A percentile compares a stretch with the other conserved stretches of the same genome.
phyloP scores from a whole-genome alignment of 164 flowering plant species.

The Magnolia changhungtana region DNA sequence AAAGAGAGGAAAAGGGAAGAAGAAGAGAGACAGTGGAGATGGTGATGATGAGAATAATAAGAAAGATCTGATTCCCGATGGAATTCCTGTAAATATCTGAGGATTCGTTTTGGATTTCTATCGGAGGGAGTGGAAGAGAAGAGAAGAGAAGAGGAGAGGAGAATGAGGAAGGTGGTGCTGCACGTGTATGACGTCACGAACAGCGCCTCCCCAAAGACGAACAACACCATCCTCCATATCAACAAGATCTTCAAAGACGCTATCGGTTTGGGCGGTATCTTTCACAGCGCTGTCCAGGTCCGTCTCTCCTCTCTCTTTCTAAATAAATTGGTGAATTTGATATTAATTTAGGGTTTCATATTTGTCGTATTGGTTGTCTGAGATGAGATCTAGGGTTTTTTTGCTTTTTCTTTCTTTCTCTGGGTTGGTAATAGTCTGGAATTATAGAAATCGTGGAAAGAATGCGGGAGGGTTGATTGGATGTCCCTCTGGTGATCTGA shows the following conservation, averaged over 20 bases:
- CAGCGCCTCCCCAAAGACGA: constrained; percentile 81
- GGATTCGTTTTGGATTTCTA: neutral
- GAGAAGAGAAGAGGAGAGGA: constrained; percentile 13
- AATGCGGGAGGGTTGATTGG: too few species aligned
- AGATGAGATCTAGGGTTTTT: constrained; percentile 23
- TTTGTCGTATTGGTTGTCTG: neutral
- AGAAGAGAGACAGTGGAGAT: too few species aligned
- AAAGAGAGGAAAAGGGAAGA: neutral
- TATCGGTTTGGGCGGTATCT: constrained; percentile 96
- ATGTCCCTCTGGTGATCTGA: too few species aligned
- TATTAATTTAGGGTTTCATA: neutral
- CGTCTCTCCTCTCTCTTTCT: neutral
- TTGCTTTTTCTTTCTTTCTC: neutral
- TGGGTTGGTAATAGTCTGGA: too few species aligned
- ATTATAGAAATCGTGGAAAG: too few species aligned
- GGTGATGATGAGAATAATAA: neutral
- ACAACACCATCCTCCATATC: constrained; percentile 91
- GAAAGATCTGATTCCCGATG: neutral
- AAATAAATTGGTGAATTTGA: neutral
- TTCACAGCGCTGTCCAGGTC: constrained; percentile 96
- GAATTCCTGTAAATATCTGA: neutral
- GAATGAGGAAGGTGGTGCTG: constrained; percentile 69
- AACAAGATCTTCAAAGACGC: constrained; percentile 98
- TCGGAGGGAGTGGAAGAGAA: neutral
- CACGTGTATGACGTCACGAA: constrained; percentile 94